phyloP scores from a whole-genome alignment of 139 green algal genomes.

The Chlorella ohadii region DNA sequence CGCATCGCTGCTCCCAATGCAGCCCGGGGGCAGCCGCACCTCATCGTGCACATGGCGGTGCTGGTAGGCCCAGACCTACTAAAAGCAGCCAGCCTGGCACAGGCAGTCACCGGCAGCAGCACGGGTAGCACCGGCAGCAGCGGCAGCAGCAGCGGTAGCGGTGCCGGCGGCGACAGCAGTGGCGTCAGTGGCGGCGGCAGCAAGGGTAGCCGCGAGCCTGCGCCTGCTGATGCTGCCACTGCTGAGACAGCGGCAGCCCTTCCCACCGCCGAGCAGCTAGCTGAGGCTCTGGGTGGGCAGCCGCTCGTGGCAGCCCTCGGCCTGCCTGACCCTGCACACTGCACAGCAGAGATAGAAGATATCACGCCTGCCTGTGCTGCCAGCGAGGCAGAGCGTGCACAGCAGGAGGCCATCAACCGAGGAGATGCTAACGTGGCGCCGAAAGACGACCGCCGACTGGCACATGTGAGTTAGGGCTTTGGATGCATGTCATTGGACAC shows the following conservation, averaged over 20 bases:
- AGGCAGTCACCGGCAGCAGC: not conserved
- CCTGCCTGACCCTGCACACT: not conserved
- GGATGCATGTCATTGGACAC: not conserved
- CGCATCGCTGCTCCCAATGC: constrained; percentile 6
- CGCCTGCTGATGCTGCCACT: no score
- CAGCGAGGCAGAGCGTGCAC: constrained; percentile 24
- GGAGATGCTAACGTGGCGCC: not conserved
- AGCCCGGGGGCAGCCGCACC: not conserved
- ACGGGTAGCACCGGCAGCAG: not conserved
- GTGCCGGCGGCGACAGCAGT: not conserved
- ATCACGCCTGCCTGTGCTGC: constrained; percentile 17
- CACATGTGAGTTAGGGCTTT: not conserved
- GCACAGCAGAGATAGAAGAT: constrained; percentile 9
- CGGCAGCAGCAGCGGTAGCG: not conserved
- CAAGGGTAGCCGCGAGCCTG: no score
- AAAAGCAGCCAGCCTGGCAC: constrained; percentile 6
- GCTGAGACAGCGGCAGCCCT: no score
- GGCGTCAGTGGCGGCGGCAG: no score
- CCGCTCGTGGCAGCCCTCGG: not conserved
- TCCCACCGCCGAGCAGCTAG: not conserved
- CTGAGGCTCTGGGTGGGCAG: not conserved
- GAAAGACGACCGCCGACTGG: constrained; percentile 15
- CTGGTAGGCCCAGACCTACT: constrained; percentile 11
- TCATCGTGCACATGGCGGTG: constrained; percentile 16
- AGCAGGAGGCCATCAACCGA: constrained; percentile 23